These are phyloP conservation scores for Kwoniella dejecticola DNA, from an alignment of 768 basidiomycete species.

Conservation along the genomic window DNA sequence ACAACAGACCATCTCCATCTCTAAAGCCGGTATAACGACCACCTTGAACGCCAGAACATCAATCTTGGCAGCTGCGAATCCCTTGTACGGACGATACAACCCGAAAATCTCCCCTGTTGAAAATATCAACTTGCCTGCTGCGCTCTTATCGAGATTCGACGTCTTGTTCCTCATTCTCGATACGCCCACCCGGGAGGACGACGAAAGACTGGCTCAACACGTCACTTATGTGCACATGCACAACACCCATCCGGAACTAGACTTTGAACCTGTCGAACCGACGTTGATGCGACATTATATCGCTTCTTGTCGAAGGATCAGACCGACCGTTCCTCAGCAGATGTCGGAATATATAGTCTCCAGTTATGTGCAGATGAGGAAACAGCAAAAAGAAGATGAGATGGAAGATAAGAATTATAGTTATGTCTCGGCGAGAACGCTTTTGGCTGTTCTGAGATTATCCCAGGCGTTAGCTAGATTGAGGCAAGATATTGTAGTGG, in stretches of 20 bases:
- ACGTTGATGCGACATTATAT: conserved; percentile 93
- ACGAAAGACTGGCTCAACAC: conserved; percentile 93
- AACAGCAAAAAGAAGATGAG: conserved; percentile 87
- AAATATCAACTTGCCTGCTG: conserved; percentile 98
- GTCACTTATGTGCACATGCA: conserved; percentile 99
- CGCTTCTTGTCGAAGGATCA: conserved; percentile 79
- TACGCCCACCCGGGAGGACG: conserved; percentile 90
- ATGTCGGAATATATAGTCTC: conserved; percentile 93
- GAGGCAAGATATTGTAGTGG: conserved; percentile 77
- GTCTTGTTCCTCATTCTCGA: conserved; percentile 94
- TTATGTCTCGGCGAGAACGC: conserved; percentile 93
- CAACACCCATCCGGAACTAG: conserved; percentile 78
- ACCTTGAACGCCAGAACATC: conserved; percentile 62
- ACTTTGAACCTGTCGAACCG: conserved; percentile 77
- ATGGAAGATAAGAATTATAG: conserved; percentile 83
- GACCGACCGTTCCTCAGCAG: conserved; percentile 83
- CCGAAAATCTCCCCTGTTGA: conserved; percentile 96
- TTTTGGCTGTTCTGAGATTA: conserved; percentile 90
- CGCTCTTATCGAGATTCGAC: conserved; percentile 93
- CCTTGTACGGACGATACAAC: conserved; percentile 96
- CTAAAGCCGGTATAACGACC: conserved; percentile 63
- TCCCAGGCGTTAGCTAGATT: conserved; percentile 92
- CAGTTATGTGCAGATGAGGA: conserved; percentile 92
- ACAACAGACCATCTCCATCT: conserved; percentile 63
- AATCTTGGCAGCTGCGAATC: conserved; percentile 90